Evolutionary conservation across 768 basidiomycete species (phyloP), one percentile per base, ranked within the genome.

Genomic region (Xerocomellus dryophilus): DNA sequence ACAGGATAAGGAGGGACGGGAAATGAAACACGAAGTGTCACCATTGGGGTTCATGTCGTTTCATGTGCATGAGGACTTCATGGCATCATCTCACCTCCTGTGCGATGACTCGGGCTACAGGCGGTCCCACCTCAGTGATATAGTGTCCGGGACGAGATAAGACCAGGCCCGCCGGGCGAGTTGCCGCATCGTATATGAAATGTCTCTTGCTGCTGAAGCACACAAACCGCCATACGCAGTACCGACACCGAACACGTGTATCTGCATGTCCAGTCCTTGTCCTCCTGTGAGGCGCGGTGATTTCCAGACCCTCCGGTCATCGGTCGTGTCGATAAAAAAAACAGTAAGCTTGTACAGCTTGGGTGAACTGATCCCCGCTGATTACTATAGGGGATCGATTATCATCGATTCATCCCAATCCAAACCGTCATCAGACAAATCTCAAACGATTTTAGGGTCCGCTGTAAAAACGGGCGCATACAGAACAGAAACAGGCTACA

Each of bases 381-480:
- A 60, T 60, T 44, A 29, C 29, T 29, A 29, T 29, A 44, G 41
- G 56, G 43, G 41, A 12, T 17, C 20, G 31, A 40, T 50, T 47
- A 39, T 53, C 43, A 40, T 29, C 31, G 17, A 25, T 36, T 20
- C 4, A 7, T 54, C 38, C 29, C 41, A n/a, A 20, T 45, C 34
- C 51, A 47, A 43, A 31, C 25, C 29, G 7, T 52, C 48, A 54
- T 60, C 66, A 62, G 66, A 54, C 65, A 65, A 65, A 67, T 67
- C 43, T 7, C 9, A 56, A 39, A 0, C 4, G 9, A 29, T 48
- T 64, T 53, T 12, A 34, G 39, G 52, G 56, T 58, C 63, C 63
- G 54, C 49, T 43, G 32, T 41, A 45, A 50, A 58, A 47, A 44
- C 43, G 45, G 42, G 40, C 41, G 39, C 9, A 38, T 44, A 39